Base-by-base conservation (phyloP, 2,329 filamentous ascomycete genomes). In the Aureobasidium sp. region DNA sequence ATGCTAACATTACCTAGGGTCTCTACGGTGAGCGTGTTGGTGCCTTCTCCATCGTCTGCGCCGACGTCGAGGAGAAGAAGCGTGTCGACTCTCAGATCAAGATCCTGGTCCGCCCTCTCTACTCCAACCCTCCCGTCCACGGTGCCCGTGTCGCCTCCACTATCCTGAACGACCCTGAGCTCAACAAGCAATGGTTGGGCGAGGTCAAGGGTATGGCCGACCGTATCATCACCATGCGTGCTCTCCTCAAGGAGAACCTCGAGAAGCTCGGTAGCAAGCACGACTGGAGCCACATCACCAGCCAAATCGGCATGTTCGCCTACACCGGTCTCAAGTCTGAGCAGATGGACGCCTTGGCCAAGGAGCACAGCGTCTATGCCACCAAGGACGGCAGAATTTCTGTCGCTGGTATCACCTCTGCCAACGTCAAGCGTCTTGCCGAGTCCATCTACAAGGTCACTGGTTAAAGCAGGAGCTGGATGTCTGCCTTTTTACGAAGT, bases 121-220 rank as follows among this genome's bases (percentile, higher is more conserved):
- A 97, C 89, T 97, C 93, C 66, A 99, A 97, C 85, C 94, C 94
- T 45, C 94, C 94, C 62, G 85, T 97, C 68, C 91, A 97, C 82
- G 94, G 94, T 70, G 94, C 94, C 61, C 92, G 94, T 72, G 90
- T 99, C 72, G 94, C 94, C 63, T 87, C 89, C 66, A 85, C 91
- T 79, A 96, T 99, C 77, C 84, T 99, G 72, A 94, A 92, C 81
- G 87, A 91, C 76, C 79, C 89, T 22, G 81, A 81, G 42, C 84
- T 97, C 66, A 92, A 96, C 83, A 79, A 90, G 79, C 91, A 97
- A 80, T 99, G 94, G 94, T 85, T 97, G 60, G 85, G 82, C 64
- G 94, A 99, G 81, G 91, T 99, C 78, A 96, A 97, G 87, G 90
- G 83, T 70, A 99, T 99, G 94, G 94, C 94, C 66, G 91, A 97